These are phyloP conservation scores for Aspergillus indologenus DNA, from an alignment of 495 filamentous ascomycete genomes.

Conservation along the genomic window DNA sequence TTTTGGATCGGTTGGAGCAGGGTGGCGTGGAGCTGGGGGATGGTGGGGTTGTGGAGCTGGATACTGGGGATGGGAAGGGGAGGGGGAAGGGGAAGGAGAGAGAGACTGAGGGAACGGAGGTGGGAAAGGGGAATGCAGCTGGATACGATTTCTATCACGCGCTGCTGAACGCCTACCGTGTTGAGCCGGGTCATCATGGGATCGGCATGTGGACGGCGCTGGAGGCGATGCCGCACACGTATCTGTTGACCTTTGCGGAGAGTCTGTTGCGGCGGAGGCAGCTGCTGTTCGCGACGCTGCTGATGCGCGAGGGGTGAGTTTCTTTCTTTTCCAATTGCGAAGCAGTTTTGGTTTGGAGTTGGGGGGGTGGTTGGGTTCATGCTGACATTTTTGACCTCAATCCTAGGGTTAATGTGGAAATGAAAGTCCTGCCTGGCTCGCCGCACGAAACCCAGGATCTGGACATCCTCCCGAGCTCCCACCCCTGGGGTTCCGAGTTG, in stretches of 20 bases:
- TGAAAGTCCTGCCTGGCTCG: conserved; percentile 42
- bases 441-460: conserved; percentile 32
- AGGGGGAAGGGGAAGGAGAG: conserved; percentile 26
- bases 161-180: neutral
- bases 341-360: neutral
- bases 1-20: too few species aligned
- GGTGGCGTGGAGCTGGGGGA: too few species aligned
- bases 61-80: conserved; percentile 26
- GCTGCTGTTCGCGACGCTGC: conserved; percentile 40
- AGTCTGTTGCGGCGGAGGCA: conserved; percentile 49
- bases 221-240: conserved; percentile 35
- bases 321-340: neutral
- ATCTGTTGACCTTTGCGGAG: conserved; percentile 44
- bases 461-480: neutral
- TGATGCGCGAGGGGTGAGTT: conserved; percentile 37
- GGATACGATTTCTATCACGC: neutral
- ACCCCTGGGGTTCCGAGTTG: neutral
- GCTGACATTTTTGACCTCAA: too few species aligned
- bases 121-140: conserved; percentile 33
- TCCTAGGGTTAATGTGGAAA: conserved; percentile 41
- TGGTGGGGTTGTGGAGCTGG: conserved; percentile 30
- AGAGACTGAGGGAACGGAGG: conserved; percentile 42
- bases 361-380: too few species aligned
- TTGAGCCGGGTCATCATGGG: neutral
- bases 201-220: neutral